phyloP scores from a whole-genome alignment of 495 filamentous ascomycete species.

The Xanthoparmelia taractica region DNA sequence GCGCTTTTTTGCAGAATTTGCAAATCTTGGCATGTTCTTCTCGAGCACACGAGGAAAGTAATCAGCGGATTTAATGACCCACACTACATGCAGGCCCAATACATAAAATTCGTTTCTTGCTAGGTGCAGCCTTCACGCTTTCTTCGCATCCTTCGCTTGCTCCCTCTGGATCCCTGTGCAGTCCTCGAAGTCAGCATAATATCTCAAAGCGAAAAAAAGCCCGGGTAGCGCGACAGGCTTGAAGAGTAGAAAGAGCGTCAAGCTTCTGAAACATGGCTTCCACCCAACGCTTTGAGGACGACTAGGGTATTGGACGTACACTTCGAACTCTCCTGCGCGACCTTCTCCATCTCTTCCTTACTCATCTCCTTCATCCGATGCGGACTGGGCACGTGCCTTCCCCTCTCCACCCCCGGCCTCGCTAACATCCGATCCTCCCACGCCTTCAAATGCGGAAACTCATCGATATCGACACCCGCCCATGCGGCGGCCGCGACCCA shows the following conservation, averaged over 20 bases:
- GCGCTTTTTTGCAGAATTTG: too few relatives aligned
- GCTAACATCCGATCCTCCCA: constrained; percentile 66
- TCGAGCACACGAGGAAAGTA: too few relatives aligned
- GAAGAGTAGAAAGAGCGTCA: not conserved
- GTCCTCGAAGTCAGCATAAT: not conserved
- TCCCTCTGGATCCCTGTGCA: constrained; percentile 46
- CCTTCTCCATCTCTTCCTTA: constrained; percentile 48
- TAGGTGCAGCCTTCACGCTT: not conserved
- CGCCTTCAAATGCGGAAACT: constrained; percentile 67
- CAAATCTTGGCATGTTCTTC: too few relatives aligned
- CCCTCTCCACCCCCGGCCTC: constrained; percentile 66
- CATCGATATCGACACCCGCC: constrained; percentile 65
- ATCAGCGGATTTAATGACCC: too few relatives aligned
- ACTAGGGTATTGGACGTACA: constrained; percentile 32
- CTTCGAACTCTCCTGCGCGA: constrained; percentile 37
- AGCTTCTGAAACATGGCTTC: not conserved
- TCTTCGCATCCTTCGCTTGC: constrained; percentile 53
- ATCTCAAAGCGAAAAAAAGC: not conserved
- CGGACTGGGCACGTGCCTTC: constrained; percentile 63
- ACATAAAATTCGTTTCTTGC: not conserved
- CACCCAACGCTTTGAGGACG: not conserved
- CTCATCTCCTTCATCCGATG: constrained; percentile 56
- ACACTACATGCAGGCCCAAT: too few relatives aligned
- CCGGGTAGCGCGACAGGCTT: not conserved
- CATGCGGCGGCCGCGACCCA: constrained; percentile 61